Percentiles rank a stretch among this genome's conserved stretches.
Evolutionary conservation across 495 filamentous ascomycete genomes (phyloP).

Genomic region (Apiosordaria backusii): DNA sequence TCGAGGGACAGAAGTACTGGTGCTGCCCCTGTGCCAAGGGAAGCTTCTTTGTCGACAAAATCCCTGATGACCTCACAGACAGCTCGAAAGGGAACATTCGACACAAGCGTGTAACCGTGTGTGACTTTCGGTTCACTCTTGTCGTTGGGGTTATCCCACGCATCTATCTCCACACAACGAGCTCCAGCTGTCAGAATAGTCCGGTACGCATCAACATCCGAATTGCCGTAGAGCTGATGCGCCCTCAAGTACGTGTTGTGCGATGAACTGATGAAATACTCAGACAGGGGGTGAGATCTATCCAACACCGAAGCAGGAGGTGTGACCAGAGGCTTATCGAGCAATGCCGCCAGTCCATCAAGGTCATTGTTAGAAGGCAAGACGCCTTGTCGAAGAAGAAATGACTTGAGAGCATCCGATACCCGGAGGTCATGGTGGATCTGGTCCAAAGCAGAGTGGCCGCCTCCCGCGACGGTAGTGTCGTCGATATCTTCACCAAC

Average conservation of each 20-base stretch:
- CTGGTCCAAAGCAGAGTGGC: constrained; percentile 39
- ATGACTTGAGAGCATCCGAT: constrained; percentile 45
- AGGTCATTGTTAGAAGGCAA: constrained; percentile 34
- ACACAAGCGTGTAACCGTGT: constrained; percentile 54
- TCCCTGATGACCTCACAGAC: constrained; percentile 53
- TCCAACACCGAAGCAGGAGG: constrained; percentile 43
- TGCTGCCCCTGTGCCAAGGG: constrained; percentile 37
- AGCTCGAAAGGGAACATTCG: constrained; percentile 50
- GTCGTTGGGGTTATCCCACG: constrained; percentile 51
- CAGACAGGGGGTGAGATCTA: constrained; percentile 46
- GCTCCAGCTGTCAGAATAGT: constrained; percentile 47
- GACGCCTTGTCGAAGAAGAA: constrained; percentile 39
- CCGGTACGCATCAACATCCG: constrained; percentile 47
- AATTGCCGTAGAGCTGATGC: constrained; percentile 50
- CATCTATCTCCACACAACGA: constrained; percentile 57
- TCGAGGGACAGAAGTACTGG: constrained; percentile 54
- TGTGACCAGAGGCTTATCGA: constrained; percentile 43
- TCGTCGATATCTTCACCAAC: constrained; percentile 45
- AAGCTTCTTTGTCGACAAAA: constrained; percentile 44
- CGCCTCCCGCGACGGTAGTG: constrained; percentile 46
- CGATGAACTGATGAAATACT: constrained; percentile 64
- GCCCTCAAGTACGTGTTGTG: constrained; percentile 70
- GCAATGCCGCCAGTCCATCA: constrained; percentile 30
- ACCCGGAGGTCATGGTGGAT: constrained; percentile 44
- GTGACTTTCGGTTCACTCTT: constrained; percentile 53